Evolutionary conservation across 495 filamentous ascomycete genomes (phyloP).

Genomic region (Penicillium verhagenii): DNA sequence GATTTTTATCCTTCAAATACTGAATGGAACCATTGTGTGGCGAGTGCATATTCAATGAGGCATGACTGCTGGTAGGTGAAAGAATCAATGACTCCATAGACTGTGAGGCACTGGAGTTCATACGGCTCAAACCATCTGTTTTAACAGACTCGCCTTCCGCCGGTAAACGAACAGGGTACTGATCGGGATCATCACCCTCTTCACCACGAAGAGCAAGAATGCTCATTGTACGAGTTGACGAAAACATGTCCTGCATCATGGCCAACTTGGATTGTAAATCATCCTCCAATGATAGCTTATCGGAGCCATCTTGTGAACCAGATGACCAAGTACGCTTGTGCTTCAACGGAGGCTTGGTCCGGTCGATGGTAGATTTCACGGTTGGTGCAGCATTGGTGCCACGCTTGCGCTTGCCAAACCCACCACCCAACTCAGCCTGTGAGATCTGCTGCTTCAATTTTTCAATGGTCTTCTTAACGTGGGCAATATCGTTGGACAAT

Average conservation of each 20-base stretch:
- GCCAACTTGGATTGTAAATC: constrained; percentile 83
- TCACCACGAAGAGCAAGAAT: constrained; percentile 80
- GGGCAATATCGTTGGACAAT: constrained; percentile 83
- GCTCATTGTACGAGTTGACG: constrained; percentile 82
- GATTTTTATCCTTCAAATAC: constrained; percentile 5
- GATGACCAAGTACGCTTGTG: constrained; percentile 96
- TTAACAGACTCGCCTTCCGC: constrained; percentile 65
- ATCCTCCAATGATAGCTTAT: constrained; percentile 72
- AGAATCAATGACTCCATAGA: constrained; percentile 53
- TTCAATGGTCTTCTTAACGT: constrained; percentile 89
- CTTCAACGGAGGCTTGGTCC: constrained; percentile 69
- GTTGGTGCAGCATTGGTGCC: constrained; percentile 52
- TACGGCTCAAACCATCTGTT: constrained; percentile 50
- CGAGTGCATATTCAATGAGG: constrained; percentile 51
- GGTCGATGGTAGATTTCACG: constrained; percentile 42
- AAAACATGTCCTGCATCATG: constrained; percentile 93
- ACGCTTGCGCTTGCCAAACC: constrained; percentile 85
- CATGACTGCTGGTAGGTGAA: constrained; percentile 61
- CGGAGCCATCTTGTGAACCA: constrained; percentile 75
- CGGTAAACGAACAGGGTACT: constrained; percentile 73
- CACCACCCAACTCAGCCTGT: constrained; percentile 84
- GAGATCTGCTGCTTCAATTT: constrained; percentile 85
- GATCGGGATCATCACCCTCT: constrained; percentile 84
- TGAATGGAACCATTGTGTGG: constrained; percentile 25
- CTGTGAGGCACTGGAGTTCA: constrained; percentile 56